Evolutionary conservation across 306 rosid species (phyloP).

Genomic region (Vachellia pachyceras): DNA sequence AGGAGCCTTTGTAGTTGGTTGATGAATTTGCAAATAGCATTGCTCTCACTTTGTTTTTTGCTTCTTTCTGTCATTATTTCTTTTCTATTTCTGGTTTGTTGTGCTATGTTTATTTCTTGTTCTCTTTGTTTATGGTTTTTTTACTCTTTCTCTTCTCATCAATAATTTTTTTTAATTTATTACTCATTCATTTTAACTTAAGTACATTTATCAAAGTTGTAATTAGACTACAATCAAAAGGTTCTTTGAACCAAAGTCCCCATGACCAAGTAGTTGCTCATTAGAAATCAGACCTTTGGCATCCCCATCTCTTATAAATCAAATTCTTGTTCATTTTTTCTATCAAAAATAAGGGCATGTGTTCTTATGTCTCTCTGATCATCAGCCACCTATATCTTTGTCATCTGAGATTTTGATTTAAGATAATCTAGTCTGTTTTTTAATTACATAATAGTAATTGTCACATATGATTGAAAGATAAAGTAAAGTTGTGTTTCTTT

Average conservation of each 20-base stretch:
- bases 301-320: background rate
- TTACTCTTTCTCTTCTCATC: background rate
- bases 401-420: conserved; percentile 1
- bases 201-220: background rate
- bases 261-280: no score
- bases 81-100: background rate
- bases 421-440: background rate
- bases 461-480: conserved; percentile 34
- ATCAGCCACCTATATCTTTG: conserved; percentile 13
- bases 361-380: conserved; percentile 6
- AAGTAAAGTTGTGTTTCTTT: conserved; percentile 34
- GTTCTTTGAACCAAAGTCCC: background rate
- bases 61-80: background rate
- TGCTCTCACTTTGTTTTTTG: conserved; percentile 6
- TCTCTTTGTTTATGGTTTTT: background rate
- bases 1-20: conserved; percentile 17
- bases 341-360: background rate
- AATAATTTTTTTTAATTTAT: background rate
- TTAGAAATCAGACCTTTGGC: no score
- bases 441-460: background rate
- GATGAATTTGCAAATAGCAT: conserved; percentile 27
- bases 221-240: background rate
- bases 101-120: background rate
- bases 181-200: background rate
- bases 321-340: background rate